Evolutionary conservation across 2,329 filamentous ascomycete species (phyloP).

Genomic region (Beauveria asiatica): DNA sequence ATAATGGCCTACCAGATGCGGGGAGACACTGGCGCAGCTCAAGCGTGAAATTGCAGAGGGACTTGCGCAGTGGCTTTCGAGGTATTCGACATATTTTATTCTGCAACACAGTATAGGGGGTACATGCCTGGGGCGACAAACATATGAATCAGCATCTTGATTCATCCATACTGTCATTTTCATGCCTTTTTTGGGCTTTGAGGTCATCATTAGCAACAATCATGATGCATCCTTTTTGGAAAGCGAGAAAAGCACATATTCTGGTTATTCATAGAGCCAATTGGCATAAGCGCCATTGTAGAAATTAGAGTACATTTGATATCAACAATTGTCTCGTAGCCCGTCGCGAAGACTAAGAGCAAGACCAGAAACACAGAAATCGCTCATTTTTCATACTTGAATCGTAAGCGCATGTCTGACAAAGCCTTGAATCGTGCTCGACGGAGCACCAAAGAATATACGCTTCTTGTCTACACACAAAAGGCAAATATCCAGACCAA

Average conservation of each 20-base stretch:
- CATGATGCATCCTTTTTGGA: not conserved
- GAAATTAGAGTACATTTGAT: not conserved
- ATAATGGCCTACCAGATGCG: constrained; percentile 53
- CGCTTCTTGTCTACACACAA: no score
- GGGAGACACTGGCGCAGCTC: not conserved
- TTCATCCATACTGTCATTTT: not conserved
- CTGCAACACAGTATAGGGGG: not conserved
- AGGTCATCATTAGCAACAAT: not conserved
- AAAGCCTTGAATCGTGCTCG: no score
- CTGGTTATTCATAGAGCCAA: not conserved
- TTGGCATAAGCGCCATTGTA: not conserved
- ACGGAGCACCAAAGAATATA: no score
- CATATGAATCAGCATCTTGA: not conserved
- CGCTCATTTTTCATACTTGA: no score
- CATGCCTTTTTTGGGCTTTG: not conserved
- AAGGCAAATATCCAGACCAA: no score
- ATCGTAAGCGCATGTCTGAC: no score
- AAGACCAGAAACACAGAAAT: no score
- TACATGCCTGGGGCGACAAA: not conserved
- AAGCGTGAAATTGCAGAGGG: not conserved
- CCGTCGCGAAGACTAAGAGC: no score
- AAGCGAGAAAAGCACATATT: not conserved
- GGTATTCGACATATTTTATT: not conserved
- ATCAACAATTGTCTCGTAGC: not conserved
- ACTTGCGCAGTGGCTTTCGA: no score